Conservation (phyloP, 805 yeast species). For the Lachancea lanzarotensis region DNA sequence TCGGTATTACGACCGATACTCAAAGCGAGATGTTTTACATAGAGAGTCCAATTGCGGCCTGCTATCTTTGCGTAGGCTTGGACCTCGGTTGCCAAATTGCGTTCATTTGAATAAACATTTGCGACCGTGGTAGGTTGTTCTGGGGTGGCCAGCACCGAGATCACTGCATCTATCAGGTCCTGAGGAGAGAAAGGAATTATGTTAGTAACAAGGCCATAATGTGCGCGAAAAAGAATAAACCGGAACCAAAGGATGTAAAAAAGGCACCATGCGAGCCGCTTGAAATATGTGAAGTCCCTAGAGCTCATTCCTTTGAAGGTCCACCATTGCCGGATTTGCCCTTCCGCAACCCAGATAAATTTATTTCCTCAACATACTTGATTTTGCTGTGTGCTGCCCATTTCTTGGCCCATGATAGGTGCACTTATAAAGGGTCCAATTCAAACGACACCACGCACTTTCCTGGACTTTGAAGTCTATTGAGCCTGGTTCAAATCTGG, state of each 20-base stretch:
- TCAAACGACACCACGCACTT: too few relatives aligned
- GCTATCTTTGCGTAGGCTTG: slow-evolving; percentile 97
- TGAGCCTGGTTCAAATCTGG: too few relatives aligned
- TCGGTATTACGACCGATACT: slow-evolving; percentile 82
- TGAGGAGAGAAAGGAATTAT: background rate
- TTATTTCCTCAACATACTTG: slow-evolving; percentile 5
- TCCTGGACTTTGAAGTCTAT: too few relatives aligned
- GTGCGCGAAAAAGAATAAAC: background rate
- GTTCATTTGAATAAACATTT: slow-evolving; percentile 63
- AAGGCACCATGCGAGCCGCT: too few relatives aligned
- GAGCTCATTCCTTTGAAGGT: too few relatives aligned
- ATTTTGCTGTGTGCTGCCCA: slow-evolving; percentile 9
- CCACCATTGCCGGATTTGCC: too few relatives aligned
- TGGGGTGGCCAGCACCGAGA: slow-evolving; percentile 62
- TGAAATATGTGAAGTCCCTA: too few relatives aligned
- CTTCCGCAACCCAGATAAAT: background rate
- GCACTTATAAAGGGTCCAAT: slow-evolving; percentile 1
- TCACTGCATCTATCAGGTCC: slow-evolving; percentile 60
- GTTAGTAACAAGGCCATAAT: background rate
- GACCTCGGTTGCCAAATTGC: slow-evolving; percentile 61
- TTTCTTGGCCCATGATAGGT: slow-evolving; percentile 4
- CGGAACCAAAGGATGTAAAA: background rate
- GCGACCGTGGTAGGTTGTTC: slow-evolving; percentile 74
- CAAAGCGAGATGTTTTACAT: slow-evolving; percentile 70
- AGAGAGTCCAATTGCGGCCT: slow-evolving; percentile 89